A percentile compares a stretch with the other conserved stretches of the same genome.
Conservation (phyloP, 2,329 filamentous ascomycete species). For the Hypoxylon sp. region DNA sequence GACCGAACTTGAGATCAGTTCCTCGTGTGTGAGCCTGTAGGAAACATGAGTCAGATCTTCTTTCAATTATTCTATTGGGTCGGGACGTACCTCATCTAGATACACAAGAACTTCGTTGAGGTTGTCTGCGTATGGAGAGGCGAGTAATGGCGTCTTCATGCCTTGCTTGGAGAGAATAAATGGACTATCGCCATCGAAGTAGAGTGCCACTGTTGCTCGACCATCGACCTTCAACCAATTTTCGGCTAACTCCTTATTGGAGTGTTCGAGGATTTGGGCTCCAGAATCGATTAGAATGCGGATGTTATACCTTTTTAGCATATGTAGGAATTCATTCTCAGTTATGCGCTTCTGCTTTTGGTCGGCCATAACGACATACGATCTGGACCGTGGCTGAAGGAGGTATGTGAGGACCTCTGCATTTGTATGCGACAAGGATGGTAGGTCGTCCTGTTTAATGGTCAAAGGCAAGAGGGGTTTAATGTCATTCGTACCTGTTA, state of each 20-base stretch:
- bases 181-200: constrained; percentile 64
- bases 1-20: constrained; percentile 69
- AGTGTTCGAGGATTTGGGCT: constrained; percentile 73
- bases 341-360: constrained; percentile 55
- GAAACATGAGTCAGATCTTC: constrained; percentile 1
- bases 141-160: constrained; percentile 60
- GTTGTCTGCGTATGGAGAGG: constrained; percentile 67
- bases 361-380: constrained; percentile 58
- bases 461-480: constrained; percentile 70
- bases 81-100: constrained; percentile 62
- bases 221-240: constrained; percentile 64
- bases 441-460: constrained; percentile 72
- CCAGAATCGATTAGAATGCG: constrained; percentile 74
- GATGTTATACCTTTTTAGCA: constrained; percentile 57
- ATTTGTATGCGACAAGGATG: constrained; percentile 69
- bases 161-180: constrained; percentile 59
- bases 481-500: constrained; percentile 71
- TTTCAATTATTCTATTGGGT: background rate
- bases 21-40: constrained; percentile 68
- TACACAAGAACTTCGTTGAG: constrained; percentile 68
- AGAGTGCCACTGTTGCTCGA: constrained; percentile 64
- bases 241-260: constrained; percentile 63
- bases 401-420: constrained; percentile 73
- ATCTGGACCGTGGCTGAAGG: constrained; percentile 64
- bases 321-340: constrained; percentile 60